Evolutionary conservation across 106 monocot genomes (phyloP).

Genomic region (Platanthera zijinensis): DNA sequence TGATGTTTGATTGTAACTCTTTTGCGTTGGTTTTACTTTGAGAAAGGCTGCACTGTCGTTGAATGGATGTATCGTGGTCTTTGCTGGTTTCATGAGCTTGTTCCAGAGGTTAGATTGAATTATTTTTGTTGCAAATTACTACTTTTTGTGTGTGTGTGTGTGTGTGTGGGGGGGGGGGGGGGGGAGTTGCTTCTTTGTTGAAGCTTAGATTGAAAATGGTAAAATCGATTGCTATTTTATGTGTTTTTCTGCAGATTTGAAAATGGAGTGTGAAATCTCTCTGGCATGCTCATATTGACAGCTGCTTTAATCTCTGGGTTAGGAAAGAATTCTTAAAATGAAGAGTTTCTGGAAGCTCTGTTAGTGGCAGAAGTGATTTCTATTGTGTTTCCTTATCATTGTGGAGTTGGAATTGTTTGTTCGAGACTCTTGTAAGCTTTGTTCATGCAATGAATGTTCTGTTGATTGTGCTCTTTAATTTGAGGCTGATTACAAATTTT

Average conservation of each 20-base stretch:
- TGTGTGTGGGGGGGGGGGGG: background rate
- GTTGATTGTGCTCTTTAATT: background rate
- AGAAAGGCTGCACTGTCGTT: background rate
- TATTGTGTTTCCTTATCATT: background rate
- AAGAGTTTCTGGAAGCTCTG: background rate
- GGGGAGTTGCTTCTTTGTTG: background rate
- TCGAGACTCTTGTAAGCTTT: background rate
- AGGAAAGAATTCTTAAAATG: background rate
- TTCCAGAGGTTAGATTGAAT: background rate
- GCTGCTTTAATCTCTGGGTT: background rate
- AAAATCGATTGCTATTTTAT: background rate
- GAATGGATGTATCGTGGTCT: constrained; percentile 3
- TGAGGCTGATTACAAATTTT: background rate
- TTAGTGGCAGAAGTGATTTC: background rate
- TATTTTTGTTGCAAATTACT: background rate
- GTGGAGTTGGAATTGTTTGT: background rate
- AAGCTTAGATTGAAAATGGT: background rate
- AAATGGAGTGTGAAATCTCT: background rate
- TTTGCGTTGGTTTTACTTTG: background rate
- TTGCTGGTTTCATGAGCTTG: background rate
- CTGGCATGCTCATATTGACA: background rate
- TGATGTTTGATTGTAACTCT: background rate
- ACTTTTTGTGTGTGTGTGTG: background rate
- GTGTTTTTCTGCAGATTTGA: background rate
- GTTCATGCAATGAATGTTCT: background rate